phyloP scores from a whole-genome alignment of 345 rosid species.

The Carallia brachiata region DNA sequence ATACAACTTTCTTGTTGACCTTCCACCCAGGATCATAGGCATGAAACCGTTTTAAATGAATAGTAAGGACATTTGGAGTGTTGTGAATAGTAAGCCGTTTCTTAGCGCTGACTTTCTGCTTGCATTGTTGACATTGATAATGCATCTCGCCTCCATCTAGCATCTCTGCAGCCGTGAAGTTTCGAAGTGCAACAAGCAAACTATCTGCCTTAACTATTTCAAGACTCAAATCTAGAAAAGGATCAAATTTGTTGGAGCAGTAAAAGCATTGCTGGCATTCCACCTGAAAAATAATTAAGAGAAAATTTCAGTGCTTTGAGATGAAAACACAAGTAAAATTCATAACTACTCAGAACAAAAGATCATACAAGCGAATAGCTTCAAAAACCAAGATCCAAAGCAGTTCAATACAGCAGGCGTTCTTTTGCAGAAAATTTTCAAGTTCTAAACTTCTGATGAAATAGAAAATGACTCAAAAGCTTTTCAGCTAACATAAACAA shows the following conservation, averaged over 20 bases:
- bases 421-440: too few species aligned
- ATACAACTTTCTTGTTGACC: slow-evolving; percentile 68
- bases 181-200: slow-evolving; percentile 58
- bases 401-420: too few species aligned
- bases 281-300: slow-evolving; percentile 40
- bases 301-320: neutral
- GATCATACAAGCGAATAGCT: too few species aligned
- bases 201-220: slow-evolving; percentile 82
- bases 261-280: slow-evolving; percentile 73
- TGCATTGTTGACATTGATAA: slow-evolving; percentile 85
- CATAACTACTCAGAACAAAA: too few species aligned
- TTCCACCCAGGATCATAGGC: slow-evolving; percentile 70
- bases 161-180: slow-evolving; percentile 72
- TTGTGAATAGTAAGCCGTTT: slow-evolving; percentile 85
- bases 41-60: slow-evolving; percentile 89
- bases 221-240: slow-evolving; percentile 87
- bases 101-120: slow-evolving; percentile 77
- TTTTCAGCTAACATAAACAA: too few species aligned
- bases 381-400: too few species aligned
- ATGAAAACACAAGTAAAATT: slow-evolving; percentile 2
- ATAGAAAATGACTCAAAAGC: too few species aligned
- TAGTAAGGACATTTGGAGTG: slow-evolving; percentile 78
- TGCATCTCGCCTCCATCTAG: slow-evolving; percentile 89
- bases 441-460: too few species aligned
- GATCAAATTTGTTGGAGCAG: slow-evolving; percentile 85